A percentile compares a stretch with the other conserved stretches of the same genome.
These are phyloP conservation scores for Cylindrodendrum hubeiense DNA, from an alignment of 2,329 filamentous ascomycete species.

Conservation along the genomic window DNA sequence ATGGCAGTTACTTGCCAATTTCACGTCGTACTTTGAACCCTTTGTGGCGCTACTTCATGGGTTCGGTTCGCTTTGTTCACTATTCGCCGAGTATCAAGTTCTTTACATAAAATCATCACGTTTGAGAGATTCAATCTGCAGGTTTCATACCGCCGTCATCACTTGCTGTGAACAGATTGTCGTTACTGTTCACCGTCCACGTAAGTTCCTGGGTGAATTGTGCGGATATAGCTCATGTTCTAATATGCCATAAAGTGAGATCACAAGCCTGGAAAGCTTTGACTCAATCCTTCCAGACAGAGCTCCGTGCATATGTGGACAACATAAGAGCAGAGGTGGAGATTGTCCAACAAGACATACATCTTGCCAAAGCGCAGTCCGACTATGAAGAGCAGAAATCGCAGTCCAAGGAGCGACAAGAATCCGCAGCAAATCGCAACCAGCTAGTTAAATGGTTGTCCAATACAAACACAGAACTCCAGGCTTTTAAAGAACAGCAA, in stretches of 20 bases:
- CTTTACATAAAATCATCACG: not conserved
- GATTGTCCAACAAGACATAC: slow-evolving; percentile 12
- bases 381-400: slow-evolving; percentile 18
- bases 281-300: slow-evolving; percentile 14
- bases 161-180: slow-evolving; percentile 24
- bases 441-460: not conserved
- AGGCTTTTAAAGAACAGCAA: not conserved
- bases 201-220: not conserved
- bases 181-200: not conserved
- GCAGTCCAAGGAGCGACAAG: slow-evolving; percentile 17
- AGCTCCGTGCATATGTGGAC: slow-evolving; percentile 21
- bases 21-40: slow-evolving; percentile 33
- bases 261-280: slow-evolving; percentile 18
- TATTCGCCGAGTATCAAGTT: slow-evolving; percentile 22
- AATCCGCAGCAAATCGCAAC: slow-evolving; percentile 8
- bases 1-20: slow-evolving; percentile 30
- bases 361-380: slow-evolving; percentile 11
- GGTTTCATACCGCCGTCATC: slow-evolving; percentile 16
- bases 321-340: slow-evolving; percentile 9
- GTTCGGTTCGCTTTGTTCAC: slow-evolving; percentile 13
- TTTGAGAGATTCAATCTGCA: not conserved
- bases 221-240: rapidly evolving
- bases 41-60: slow-evolving; percentile 29
- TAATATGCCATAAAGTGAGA: not conserved
- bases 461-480: not conserved